Base-by-base conservation (phyloP, 148 eudicot species). In the Diospyros kaki region DNA sequence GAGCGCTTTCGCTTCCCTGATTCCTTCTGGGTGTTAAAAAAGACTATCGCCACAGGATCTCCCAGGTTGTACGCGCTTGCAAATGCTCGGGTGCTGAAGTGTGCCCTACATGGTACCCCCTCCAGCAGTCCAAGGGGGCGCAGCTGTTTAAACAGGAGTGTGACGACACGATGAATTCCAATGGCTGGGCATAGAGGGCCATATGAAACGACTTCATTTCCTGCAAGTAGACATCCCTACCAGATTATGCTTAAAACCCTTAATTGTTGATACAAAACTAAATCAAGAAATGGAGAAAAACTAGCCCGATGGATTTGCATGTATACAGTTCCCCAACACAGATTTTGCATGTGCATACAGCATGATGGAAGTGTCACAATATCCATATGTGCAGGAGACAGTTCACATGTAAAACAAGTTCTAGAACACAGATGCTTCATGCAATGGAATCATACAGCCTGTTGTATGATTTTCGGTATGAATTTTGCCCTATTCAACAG, bases 1-100 rank as follows among this genome's bases (percentile, higher is more conserved):
- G 3, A 75, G 5, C 66, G 73, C 42, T 44, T 68, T 59, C 58
- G 58, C 28, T 28, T 76, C 43, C 53, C 55, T 4, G 73, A 67
- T 60, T 76, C 79, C 65, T 76, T 76, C 52, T 76, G 73, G 11
- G 73, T 54, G 46, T 76, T 76, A 42, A 76, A 76, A 51, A 68
- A 68, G 15, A 76, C 79, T n/a, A 64, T 69, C 15, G 68, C 72
- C 40, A 76, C 79, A 0, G 79, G 79, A 73, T 68, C 18, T 43
- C 79, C 73, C 51, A 76, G 51, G 58, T 60, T 51, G 55, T 68
- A 18, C 12, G 59, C 50, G 17, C 39, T 73, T 40, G 79, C 66
- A 59, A 76, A 76, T 14, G 71, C 59, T 41, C 79, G 67, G 2
- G 79, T 76, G 42, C 40, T 59, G 38, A 76, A 76, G 73, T 76